Evolutionary conservation across 116 monocot genomes (phyloP), one percentile per base, ranked within the genome.

Genomic region (Trichopus zeylanicus): DNA sequence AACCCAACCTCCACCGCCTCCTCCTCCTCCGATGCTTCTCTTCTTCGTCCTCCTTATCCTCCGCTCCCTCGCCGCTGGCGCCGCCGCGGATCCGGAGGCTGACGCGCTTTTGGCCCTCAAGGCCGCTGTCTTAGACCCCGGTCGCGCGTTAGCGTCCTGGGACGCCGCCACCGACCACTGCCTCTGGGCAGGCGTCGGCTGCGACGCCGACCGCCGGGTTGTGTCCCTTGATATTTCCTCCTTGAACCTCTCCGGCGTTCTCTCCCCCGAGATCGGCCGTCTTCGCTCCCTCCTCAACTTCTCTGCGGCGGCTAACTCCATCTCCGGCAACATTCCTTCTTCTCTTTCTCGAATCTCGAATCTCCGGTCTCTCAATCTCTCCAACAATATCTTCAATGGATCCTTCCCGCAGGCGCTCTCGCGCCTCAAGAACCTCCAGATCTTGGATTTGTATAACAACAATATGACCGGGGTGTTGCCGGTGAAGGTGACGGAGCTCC

Each of bases 381-480:
- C 93, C 61, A 82, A 85, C 77, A 93, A 93, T 62, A 33, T 85
- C 61, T 75, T 93, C 80, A 85, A 82, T 47, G 73, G 70, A 30
- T 67, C 71, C 68, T 79, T 93, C 67, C 88, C 88, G 0, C 23
- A 63, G 20, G 26, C 39, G 7, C 74, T 85, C 23, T 37, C 79
- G 8, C 39, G 56, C 27, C 72, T 93, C 26, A 48, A 42, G 12
- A 67, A 69, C 57, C 88, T 93, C 55, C 77, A 42, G 21, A 75
- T 92, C 19, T 80, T 87, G 55, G 87, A 87, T 57, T 64, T 87
- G 37, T 92, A 86, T 67, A 86, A 92, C 73, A 92, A 87, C 70
- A 86, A 87, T 59, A 72, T 92, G 52, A 81, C 92, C 15, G 81
- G 81, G 5, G 11, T 25, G 1, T 76, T 92, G 31, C 87, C 92